Conservation (phyloP, 345 rosid genomes). For the Eucalyptus melliodora region DNA sequence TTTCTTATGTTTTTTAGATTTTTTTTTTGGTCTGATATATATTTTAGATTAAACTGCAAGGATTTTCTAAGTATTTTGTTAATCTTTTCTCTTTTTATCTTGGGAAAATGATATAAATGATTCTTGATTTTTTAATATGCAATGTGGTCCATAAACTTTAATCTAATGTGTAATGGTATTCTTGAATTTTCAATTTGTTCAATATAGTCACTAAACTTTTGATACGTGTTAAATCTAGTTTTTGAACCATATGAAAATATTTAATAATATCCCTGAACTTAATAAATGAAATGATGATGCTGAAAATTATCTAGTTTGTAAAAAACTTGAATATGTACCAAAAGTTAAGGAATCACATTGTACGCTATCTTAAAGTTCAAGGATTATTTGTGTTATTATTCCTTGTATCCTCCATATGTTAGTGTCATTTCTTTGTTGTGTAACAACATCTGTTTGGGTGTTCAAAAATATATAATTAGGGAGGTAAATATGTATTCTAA, state of each 20-base stretch:
- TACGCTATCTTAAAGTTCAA: too few species aligned
- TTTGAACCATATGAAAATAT: too few species aligned
- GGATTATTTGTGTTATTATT: accelerated
- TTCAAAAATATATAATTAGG: too few species aligned
- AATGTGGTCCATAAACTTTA: accelerated
- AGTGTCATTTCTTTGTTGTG: neutral
- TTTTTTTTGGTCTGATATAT: too few species aligned
- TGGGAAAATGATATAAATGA: neutral
- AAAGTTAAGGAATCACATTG: accelerated
- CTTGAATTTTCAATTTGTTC: too few species aligned
- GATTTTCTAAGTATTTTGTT: neutral
- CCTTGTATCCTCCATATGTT: neutral
- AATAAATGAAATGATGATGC: accelerated
- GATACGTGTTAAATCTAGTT: accelerated
- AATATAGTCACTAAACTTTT: too few species aligned
- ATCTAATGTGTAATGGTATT: accelerated
- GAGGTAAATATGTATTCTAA: neutral
- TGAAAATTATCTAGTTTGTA: accelerated
- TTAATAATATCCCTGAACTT: too few species aligned
- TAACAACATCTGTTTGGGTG: accelerated
- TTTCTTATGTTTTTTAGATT: neutral
- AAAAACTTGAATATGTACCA: accelerated
- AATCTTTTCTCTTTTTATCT: too few species aligned
- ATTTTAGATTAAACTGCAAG: neutral
- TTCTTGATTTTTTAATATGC: too few species aligned